Evolutionary conservation across 768 basidiomycete species (phyloP).

Genomic region (Serendipita vermifera): DNA sequence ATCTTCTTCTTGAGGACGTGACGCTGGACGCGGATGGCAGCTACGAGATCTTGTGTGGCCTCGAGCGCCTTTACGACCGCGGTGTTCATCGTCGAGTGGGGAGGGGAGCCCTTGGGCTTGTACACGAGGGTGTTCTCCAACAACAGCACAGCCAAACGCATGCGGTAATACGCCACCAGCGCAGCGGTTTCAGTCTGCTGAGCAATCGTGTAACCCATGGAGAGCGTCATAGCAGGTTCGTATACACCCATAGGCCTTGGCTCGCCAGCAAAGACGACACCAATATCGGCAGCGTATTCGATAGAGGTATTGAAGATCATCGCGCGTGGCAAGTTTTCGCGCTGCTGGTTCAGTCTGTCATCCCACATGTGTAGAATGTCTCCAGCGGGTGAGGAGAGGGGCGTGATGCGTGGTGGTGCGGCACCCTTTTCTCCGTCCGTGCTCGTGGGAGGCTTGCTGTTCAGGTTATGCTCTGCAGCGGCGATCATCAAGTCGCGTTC

Average conservation of each 20-base stretch:
- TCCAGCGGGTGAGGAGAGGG: too few relatives aligned
- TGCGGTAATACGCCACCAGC: neutral
- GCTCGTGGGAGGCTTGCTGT: neutral
- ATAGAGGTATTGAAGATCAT: neutral
- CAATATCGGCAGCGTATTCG: neutral
- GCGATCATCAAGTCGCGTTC: neutral
- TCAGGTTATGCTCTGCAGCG: neutral
- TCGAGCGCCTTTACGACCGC: neutral
- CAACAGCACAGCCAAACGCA: neutral
- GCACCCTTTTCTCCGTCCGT: neutral
- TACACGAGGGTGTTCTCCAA: neutral
- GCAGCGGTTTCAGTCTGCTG: conserved; percentile 1
- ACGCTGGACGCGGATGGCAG: neutral
- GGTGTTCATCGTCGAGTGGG: neutral
- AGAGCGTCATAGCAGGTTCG: neutral
- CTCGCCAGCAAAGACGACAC: neutral
- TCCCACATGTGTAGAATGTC: neutral
- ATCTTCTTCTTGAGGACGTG: neutral
- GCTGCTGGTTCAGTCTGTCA: neutral
- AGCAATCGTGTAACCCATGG: neutral
- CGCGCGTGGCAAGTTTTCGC: neutral
- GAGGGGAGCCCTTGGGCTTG: neutral
- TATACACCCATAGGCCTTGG: neutral
- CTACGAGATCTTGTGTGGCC: neutral
- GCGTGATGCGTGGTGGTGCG: neutral